Evolutionary conservation across 164 flowering plant species (phyloP), one percentile per base, ranked within the genome.

Genomic region (Cinnamomum chago): DNA sequence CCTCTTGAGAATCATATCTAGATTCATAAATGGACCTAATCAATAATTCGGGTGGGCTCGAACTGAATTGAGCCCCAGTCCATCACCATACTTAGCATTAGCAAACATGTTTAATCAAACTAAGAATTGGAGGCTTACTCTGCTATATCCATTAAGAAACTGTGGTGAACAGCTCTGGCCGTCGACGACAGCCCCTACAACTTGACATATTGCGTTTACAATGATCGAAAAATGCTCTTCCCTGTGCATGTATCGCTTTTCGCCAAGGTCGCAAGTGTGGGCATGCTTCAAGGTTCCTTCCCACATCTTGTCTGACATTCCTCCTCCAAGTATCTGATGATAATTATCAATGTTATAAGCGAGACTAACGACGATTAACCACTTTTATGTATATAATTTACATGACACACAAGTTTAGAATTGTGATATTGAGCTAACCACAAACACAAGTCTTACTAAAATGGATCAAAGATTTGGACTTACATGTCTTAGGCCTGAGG

Each of bases 291-390:
- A 62, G 0, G 89, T 85, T 11, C 72, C 82, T 15, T 93, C 92
- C 93, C 93, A 92, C 82, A 77, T 87, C 77, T 81, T 93, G 33
- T 90, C 92, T 2, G 97, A 89, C 93, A 91, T 93, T 18, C 89
- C 89, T 17, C 47, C 13, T 0, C 92, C 94, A 52, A 91, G 77
- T 40, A 86, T 84, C 97, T 91, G 89, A 40, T 15, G 47, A 52
- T 24, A 65, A 75, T 58, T 11, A 17, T 30, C 11, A 22, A 1
- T 17, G 28, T 3, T 10, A 35, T n/a, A 62, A 23, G 7, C 2
- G 24, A 25, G 2, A 50, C 1, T 6, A 35, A 35, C 9, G n/a
- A 23, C 3, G 17, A 55, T 70, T 12, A 22, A 7, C n/a, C 24
- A 50, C 25, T 11, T 64, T 15, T 22, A 47, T 50, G 69, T 20